These are phyloP conservation scores for Neotropicomus parvogracilis DNA, from an alignment of 1,284 basidiomycete genomes.

Conservation along the genomic window DNA sequence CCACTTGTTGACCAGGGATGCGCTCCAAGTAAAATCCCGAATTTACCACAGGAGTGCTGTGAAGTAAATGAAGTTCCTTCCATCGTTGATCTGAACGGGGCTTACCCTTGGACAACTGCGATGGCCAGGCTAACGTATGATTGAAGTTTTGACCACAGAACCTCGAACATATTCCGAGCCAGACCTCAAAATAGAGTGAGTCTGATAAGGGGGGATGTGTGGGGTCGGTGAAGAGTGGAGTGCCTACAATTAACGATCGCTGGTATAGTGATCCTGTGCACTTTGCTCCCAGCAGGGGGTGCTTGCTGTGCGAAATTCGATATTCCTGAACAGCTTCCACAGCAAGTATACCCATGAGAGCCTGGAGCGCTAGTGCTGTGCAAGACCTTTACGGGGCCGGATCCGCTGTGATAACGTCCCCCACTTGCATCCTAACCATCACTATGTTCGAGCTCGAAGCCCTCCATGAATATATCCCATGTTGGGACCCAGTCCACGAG, in stretches of 20 bases:
- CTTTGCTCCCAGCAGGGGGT: not conserved
- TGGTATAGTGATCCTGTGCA: not conserved
- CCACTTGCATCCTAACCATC: not conserved
- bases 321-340: not conserved
- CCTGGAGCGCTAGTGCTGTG: not conserved
- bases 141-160: slow-evolving; percentile 1
- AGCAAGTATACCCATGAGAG: not conserved
- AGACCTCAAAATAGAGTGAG: not conserved
- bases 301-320: not conserved
- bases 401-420: no score
- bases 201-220: not conserved
- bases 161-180: not conserved
- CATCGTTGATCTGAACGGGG: not conserved
- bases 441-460: not conserved
- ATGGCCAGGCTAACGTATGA: not conserved
- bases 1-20: slow-evolving; percentile 8
- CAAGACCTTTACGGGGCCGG: no score
- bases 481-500: not conserved
- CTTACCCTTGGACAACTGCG: slow-evolving; percentile 1
- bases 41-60: not conserved
- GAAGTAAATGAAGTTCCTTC: not conserved
- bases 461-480: no score
- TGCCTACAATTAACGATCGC: not conserved
- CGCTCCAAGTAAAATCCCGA: slow-evolving; percentile 3
- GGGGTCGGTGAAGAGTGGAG: not conserved